Evolutionary conservation across 2,329 filamentous ascomycete genomes (phyloP).

Genomic region (Aurifilum marmelostoma): DNA sequence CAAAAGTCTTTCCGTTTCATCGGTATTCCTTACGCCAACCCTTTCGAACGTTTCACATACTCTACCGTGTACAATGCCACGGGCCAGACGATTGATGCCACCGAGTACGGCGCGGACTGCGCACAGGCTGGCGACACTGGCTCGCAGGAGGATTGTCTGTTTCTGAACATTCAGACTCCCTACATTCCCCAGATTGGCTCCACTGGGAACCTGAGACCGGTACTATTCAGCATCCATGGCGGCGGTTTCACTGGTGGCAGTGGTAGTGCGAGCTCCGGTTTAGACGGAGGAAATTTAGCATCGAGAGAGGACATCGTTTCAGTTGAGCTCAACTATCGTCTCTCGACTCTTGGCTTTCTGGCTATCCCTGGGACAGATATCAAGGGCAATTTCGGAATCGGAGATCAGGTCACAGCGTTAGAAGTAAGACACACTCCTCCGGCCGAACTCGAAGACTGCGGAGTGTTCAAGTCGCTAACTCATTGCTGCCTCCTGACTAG

Average conservation of each 20-base stretch:
- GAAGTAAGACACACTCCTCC: slow-evolving; percentile 34
- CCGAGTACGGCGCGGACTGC: slow-evolving; percentile 49
- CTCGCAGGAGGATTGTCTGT: slow-evolving; percentile 50
- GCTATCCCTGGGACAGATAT: slow-evolving; percentile 55
- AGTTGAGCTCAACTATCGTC: slow-evolving; percentile 53
- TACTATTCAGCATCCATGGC: slow-evolving; percentile 56
- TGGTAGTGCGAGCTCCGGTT: slow-evolving; percentile 15
- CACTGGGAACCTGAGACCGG: slow-evolving; percentile 46
- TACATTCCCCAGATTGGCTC: slow-evolving; percentile 39
- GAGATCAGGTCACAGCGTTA: slow-evolving; percentile 54
- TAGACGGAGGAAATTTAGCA: slow-evolving; percentile 51
- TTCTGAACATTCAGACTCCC: slow-evolving; percentile 52
- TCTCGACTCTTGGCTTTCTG: slow-evolving; percentile 54
- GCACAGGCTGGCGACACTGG: slow-evolving; percentile 39
- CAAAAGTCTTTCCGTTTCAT: slow-evolving; percentile 49
- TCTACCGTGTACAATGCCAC: slow-evolving; percentile 49
- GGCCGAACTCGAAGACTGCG: neutral
- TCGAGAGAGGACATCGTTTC: slow-evolving; percentile 54
- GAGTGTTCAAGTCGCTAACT: neutral
- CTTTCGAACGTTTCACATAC: slow-evolving; percentile 37
- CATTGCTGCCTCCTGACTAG: neutral
- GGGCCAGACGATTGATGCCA: slow-evolving; percentile 50
- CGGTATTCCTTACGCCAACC: slow-evolving; percentile 25
- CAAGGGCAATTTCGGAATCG: slow-evolving; percentile 56
- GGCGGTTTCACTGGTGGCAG: slow-evolving; percentile 52